These are phyloP conservation scores for Rhododendron vialii DNA, from an alignment of 148 eudicot species.

Conservation along the genomic window DNA sequence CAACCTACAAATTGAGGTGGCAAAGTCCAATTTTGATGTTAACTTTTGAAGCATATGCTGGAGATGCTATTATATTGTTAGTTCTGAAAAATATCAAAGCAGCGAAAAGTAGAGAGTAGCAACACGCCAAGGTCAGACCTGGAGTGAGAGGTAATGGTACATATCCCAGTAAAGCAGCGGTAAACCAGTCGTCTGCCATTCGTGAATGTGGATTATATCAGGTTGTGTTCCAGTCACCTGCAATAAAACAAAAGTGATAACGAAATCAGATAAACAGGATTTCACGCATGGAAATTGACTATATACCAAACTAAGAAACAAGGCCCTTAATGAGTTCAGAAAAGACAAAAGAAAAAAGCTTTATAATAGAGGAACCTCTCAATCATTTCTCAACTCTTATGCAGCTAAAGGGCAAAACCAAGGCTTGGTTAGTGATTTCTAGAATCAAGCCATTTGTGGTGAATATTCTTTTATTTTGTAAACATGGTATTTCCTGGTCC, in stretches of 20 bases:
- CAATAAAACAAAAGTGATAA: slow-evolving; percentile 3
- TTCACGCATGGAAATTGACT: not conserved
- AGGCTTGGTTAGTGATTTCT: not conserved
- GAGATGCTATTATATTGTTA: not conserved
- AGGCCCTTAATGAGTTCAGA: not conserved
- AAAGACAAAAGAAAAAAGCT: not conserved
- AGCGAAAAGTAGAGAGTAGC: not conserved
- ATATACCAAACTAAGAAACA: not conserved
- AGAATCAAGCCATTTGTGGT: not conserved
- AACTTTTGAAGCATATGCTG: not conserved
- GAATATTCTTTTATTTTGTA: not conserved
- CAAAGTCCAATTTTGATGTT: not conserved
- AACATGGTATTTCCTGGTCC: not conserved
- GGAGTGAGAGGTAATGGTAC: slow-evolving; percentile 69
- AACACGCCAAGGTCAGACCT: slow-evolving; percentile 37
- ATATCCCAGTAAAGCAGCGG: slow-evolving; percentile 88
- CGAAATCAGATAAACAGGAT: slow-evolving; percentile 1
- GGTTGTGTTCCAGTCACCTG: slow-evolving; percentile 73
- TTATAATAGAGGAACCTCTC: not conserved
- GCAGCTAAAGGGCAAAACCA: slow-evolving; percentile 3
- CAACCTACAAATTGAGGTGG: not conserved
- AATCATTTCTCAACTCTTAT: not conserved
- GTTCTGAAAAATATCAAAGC: not conserved
- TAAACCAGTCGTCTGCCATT: slow-evolving; percentile 81
- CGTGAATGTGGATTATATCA: slow-evolving; percentile 87